Percentiles rank a stretch among this genome's conserved stretches.
Conservation (phyloP, 164 flowering plant species). For the Magnolia sinica region DNA sequence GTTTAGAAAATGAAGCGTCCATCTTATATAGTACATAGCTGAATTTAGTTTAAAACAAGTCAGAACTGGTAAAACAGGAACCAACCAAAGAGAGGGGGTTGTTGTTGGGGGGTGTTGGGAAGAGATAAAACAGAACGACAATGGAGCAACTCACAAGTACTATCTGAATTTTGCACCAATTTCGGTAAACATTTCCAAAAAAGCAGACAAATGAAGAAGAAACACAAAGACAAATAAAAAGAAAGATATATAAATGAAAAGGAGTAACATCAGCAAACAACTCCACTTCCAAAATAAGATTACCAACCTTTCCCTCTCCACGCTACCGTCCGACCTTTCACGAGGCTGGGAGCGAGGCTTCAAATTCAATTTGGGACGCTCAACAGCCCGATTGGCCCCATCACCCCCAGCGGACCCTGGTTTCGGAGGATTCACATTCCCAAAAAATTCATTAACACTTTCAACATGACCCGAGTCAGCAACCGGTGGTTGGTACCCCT, state of each 20-base stretch:
- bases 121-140: too few species aligned
- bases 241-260: background rate
- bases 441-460: slow-evolving; percentile 23
- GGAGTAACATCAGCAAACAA: background rate
- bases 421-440: slow-evolving; percentile 29
- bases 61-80: too few species aligned
- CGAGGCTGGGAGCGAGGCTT: slow-evolving; percentile 71
- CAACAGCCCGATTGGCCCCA: slow-evolving; percentile 45
- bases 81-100: too few species aligned
- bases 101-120: too few species aligned
- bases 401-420: slow-evolving; percentile 42
- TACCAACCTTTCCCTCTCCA: slow-evolving; percentile 59
- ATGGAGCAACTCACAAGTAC: too few species aligned
- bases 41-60: too few species aligned
- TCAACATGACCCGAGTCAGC: slow-evolving; percentile 31
- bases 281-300: background rate
- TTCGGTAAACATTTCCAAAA: too few species aligned
- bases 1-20: too few species aligned
- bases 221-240: background rate
- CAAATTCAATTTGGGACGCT: slow-evolving; percentile 74
- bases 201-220: too few species aligned
- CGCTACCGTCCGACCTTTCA: slow-evolving; percentile 40
- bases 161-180: too few species aligned
- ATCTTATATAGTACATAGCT: too few species aligned
- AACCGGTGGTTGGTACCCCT: slow-evolving; percentile 28